Evolutionary conservation across 1,284 basidiomycete species (phyloP).

Genomic region (Pterula multifida): DNA sequence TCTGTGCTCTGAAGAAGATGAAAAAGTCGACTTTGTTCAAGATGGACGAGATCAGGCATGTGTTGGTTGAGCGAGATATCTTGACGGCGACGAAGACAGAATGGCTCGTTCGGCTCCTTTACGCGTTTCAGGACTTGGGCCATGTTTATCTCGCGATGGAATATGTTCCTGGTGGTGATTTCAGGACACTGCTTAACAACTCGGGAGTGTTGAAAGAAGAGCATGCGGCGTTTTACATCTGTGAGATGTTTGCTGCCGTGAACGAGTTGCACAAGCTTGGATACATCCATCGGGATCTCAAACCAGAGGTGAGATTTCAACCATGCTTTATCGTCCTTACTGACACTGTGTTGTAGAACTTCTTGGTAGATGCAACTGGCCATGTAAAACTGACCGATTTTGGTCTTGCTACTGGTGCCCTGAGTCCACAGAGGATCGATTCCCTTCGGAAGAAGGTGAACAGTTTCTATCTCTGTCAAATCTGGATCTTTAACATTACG

Average conservation of each 20-base stretch:
- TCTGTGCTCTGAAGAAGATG: slow-evolving; percentile 96
- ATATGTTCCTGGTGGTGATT: slow-evolving; percentile 94
- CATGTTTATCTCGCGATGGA: slow-evolving; percentile 97
- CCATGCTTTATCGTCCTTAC: not conserved
- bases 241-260: slow-evolving; percentile 91
- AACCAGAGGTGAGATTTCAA: slow-evolving; percentile 85
- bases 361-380: slow-evolving; percentile 89
- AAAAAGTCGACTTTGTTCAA: slow-evolving; percentile 84
- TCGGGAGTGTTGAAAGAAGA: slow-evolving; percentile 94
- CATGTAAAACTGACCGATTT: slow-evolving; percentile 99
- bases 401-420: slow-evolving; percentile 90
- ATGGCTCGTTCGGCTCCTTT: slow-evolving; percentile 86
- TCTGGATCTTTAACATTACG: slow-evolving; percentile 5
- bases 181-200: slow-evolving; percentile 90
- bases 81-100: slow-evolving; percentile 91
- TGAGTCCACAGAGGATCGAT: slow-evolving; percentile 94
- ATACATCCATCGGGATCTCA: slow-evolving; percentile 95
- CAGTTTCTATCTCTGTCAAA: slow-evolving; percentile 3
- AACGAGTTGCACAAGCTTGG: slow-evolving; percentile 90
- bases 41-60: slow-evolving; percentile 95
- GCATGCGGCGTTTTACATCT: slow-evolving; percentile 89
- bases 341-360: slow-evolving; percentile 56
- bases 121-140: slow-evolving; percentile 87
- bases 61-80: slow-evolving; percentile 94
- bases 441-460: slow-evolving; percentile 83